Evolutionary conservation across 352 stramenopile genomes (phyloP).

Genomic region (Globisporangium middletonii): DNA sequence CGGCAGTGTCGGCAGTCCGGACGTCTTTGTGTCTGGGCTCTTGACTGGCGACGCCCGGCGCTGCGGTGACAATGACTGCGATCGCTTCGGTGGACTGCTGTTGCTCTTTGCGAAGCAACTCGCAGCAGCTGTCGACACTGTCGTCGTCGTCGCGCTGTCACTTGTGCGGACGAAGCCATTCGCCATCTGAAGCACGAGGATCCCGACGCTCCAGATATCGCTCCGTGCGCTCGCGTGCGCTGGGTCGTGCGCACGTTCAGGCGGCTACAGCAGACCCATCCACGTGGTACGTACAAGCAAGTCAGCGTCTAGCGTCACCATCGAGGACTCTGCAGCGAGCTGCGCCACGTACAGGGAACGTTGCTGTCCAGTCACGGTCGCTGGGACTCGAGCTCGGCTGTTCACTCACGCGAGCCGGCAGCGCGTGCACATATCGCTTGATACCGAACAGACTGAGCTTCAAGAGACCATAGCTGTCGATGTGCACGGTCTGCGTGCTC

Average conservation of each 20-base stretch:
- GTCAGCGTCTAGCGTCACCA: too few species aligned
- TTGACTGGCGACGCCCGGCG: not conserved
- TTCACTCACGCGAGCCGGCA: not conserved
- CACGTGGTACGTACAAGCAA: not conserved
- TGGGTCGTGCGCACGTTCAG: too few species aligned
- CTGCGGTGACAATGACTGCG: not conserved
- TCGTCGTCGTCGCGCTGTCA: conserved; percentile 12
- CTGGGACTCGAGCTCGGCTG: too few species aligned
- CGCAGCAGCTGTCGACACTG: not conserved
- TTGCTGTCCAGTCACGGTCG: conserved; percentile 16
- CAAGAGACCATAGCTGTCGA: conserved; percentile 51
- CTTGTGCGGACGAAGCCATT: conserved; percentile 1
- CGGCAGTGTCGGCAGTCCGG: conserved; percentile 29
- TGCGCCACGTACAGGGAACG: conserved; percentile 13
- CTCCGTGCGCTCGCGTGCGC: conserved; percentile 18
- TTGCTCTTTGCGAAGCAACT: not conserved
- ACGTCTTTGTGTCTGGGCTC: not conserved
- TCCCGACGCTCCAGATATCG: conserved; percentile 52
- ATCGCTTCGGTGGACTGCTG: conserved; percentile 8
- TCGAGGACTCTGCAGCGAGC: not conserved
- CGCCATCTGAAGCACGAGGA: conserved; percentile 53
- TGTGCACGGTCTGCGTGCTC: conserved; percentile 40
- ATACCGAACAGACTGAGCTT: conserved; percentile 55
- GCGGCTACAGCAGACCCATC: conserved; percentile 3
- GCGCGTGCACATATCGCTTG: not conserved